Evolutionary conservation across 805 yeast species (phyloP), one percentile per base, ranked within the genome.

Genomic region (Candida khao-thaluensis): DNA sequence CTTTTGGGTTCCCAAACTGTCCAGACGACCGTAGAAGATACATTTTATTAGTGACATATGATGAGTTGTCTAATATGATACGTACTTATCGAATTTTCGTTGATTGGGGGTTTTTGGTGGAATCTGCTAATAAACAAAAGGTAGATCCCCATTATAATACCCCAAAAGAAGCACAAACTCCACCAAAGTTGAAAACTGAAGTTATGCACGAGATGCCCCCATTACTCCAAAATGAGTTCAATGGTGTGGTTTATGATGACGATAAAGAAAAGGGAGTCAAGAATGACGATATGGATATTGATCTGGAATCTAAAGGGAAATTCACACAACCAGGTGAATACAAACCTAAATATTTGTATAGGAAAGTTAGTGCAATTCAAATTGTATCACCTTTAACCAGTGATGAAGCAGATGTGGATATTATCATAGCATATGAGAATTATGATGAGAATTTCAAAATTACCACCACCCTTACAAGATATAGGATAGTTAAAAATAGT

Each of bases 81-180:
- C 57, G 60, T 30, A 59, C 77, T 1, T 79, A 66, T 50, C 50
- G 57, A 17, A 52, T 79, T 3, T 35, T 48, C 0, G 60, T 81
- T 8, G 72, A 78, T 43, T 82, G 86, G 86, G 82, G 81, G 1
- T 72, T 62, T 41, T 54, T 77, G 21, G 56, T 60, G 1, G 70
- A 65, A 27, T 68, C 80, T 3, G 76, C 80, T 6, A 63, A 62
- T 32, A 64, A 66, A 23, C 71, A 74, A 40, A 62, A 66, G 34
- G 59, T 63, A 10, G 71, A 66, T 37, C 79, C 79, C 7, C 71
- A 70, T 43, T 76, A 61, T 48, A 70, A 69, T 43, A 76, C 79
- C 0, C 79, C 81, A 1, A 66, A 63, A 21, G 71, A 66, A 14
- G 56, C 57, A 24, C 73, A 65, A 47, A 62, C 45, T 10, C 52